Percentiles rank a stretch among this genome's conserved stretches.
These are phyloP conservation scores for Crepidotus variabilis DNA, from an alignment of 768 basidiomycete species.

Conservation along the genomic window DNA sequence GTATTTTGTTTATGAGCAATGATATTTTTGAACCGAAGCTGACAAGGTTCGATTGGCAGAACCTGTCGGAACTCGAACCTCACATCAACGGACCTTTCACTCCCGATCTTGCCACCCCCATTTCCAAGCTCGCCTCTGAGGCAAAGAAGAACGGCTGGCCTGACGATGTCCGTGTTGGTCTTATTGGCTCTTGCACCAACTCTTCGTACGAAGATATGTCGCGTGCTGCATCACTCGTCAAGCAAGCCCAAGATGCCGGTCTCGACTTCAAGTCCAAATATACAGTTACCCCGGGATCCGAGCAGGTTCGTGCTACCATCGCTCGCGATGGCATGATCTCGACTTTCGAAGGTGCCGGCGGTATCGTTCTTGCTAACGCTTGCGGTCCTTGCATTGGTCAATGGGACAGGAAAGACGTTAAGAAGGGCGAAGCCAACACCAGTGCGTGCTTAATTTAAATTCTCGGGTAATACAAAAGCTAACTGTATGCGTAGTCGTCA, in stretches of 20 bases:
- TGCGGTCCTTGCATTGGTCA: constrained; percentile 99
- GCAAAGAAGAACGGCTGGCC: constrained; percentile 98
- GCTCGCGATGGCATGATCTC: constrained; percentile 92
- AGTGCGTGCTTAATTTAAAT: constrained; percentile 48
- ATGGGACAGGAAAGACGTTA: constrained; percentile 96
- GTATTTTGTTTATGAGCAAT: constrained; percentile 21
- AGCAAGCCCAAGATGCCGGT: constrained; percentile 85
- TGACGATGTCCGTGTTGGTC: constrained; percentile 91
- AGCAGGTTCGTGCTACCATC: constrained; percentile 98
- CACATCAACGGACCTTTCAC: constrained; percentile 99
- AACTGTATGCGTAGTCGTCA: constrained; percentile 64
- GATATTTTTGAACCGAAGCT: constrained; percentile 7
- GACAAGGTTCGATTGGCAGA: constrained; percentile 35
- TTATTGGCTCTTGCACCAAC: constrained; percentile 99
- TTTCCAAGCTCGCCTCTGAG: constrained; percentile 90
- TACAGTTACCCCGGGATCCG: constrained; percentile 97
- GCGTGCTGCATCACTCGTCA: constrained; percentile 91
- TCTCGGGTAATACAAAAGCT: constrained; percentile 1
- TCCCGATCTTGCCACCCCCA: constrained; percentile 98
- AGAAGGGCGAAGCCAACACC: constrained; percentile 96
- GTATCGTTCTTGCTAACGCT: constrained; percentile 94
- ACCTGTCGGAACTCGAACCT: constrained; percentile 95
- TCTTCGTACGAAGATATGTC: constrained; percentile 99
- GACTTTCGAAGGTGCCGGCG: constrained; percentile 84
- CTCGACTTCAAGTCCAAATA: constrained; percentile 88